Evolutionary conservation across 352 stramenopile genomes (phyloP), one percentile per base, ranked within the genome.

Genomic region (Phytophthora uliginosa): DNA sequence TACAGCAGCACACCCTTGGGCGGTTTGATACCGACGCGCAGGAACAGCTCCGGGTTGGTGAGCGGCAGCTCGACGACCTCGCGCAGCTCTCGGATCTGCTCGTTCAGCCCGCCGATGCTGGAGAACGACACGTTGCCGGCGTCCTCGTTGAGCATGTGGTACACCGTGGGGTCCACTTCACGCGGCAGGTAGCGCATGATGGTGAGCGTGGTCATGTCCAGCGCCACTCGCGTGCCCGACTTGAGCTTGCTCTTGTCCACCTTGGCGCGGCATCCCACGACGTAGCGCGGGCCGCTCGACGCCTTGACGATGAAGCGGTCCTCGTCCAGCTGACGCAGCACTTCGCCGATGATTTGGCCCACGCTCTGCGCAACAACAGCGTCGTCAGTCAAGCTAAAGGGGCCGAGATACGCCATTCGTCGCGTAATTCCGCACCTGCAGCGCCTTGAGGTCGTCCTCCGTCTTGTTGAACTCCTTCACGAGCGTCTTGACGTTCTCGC

Each of bases 161-260:
- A 99, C 34, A 99, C 98, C 4, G 97, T 99, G 22, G 98, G 98
- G 81, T 99, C 98, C 62, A 99, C 98, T 73, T 99, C 98, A 59
- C 98, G 91, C 20, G 98, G 98, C 63, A 99, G 85, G 64, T 98
- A 92, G 61, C 98, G 94, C 98, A 99, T 99, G 83, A 99, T 99
- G 38, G 98, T 99, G 59, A 99, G 88, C 59, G 98, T 99, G n/a
- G 98, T 99, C 97, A 99, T 99, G 82, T 99, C 98, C 51, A 99
- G 85, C 31, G 98, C 97, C 38, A 99, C 98, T 50, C 98, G 88
- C 22, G 97, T 99, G 57, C 98, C 98, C 28, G 96, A 93, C 86
- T 99, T 99, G 55, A 99, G 92, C 71, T 98, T 99, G 56, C 76
- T 84, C 80, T 98, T 98, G 69, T 98, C 94, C 51, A 98, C 82